These are phyloP conservation scores for Talaromyces sp. DNA, from an alignment of 2,329 filamentous ascomycete species.

Conservation along the genomic window DNA sequence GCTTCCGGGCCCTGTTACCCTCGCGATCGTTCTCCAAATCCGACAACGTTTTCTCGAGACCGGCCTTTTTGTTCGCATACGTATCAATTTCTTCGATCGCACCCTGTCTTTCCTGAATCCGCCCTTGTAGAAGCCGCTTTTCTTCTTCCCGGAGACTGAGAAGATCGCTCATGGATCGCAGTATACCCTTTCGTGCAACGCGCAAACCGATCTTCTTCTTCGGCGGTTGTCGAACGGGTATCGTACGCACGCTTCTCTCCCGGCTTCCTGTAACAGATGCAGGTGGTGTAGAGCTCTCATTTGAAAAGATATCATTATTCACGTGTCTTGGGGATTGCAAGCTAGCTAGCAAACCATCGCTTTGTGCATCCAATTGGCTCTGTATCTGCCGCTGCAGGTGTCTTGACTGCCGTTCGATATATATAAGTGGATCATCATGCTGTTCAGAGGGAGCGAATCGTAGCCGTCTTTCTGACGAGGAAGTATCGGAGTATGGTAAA, in stretches of 20 bases:
- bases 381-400: constrained; percentile 56
- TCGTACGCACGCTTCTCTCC: constrained; percentile 29
- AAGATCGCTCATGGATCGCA: constrained; percentile 52
- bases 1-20: constrained; percentile 38
- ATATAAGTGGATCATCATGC: constrained; percentile 43
- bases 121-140: constrained; percentile 44
- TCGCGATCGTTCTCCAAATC: constrained; percentile 46
- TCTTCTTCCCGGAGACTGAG: constrained; percentile 55
- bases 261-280: constrained; percentile 27
- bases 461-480: constrained; percentile 20
- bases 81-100: constrained; percentile 48
- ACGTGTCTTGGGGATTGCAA: constrained; percentile 31
- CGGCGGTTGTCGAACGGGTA: constrained; percentile 36
- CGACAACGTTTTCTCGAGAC: constrained; percentile 48
- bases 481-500: constrained; percentile 19
- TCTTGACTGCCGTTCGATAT: constrained; percentile 48
- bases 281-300: constrained; percentile 38
- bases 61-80: constrained; percentile 47
- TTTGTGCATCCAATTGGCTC: constrained; percentile 56
- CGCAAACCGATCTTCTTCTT: constrained; percentile 48
- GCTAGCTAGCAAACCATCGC: constrained; percentile 51
- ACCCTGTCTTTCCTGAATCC: constrained; percentile 41
- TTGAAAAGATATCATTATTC: constrained; percentile 35
- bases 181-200: constrained; percentile 52
- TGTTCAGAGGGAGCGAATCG: constrained; percentile 27